phyloP scores from a whole-genome alignment of 73 alveolate genomes.

The Paramecium biaurelia region DNA sequence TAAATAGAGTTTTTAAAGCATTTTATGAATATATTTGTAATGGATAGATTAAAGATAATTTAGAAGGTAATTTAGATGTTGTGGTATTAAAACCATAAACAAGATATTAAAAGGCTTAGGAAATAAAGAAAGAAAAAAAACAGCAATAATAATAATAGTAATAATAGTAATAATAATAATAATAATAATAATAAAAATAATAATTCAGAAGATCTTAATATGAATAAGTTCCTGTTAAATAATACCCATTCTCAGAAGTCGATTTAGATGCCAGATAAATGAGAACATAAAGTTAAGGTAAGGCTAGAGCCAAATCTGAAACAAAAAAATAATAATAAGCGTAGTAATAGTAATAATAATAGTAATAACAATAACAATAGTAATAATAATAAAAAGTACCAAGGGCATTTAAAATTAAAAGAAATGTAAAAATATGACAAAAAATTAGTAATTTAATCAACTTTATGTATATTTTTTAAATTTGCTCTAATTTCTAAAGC shows the following conservation, averaged over 20 bases:
- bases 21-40: conserved; percentile 28
- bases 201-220: not conserved
- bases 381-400: not conserved
- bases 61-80: conserved; percentile 9
- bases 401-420: conserved; percentile 8
- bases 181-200: not conserved
- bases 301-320: not conserved
- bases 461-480: conserved; percentile 17
- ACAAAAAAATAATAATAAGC: not conserved
- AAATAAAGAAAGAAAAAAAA: not conserved
- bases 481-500: not conserved
- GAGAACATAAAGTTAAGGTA: not conserved
- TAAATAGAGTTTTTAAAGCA: conserved; percentile 43
- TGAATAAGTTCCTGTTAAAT: not conserved
- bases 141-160: not conserved
- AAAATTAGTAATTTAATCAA: not conserved
- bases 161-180: not conserved
- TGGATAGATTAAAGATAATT: conserved; percentile 29
- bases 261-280: not conserved
- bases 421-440: not conserved
- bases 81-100: not conserved
- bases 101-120: conserved; percentile 19
- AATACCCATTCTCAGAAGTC: conserved; percentile 11
- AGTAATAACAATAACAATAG: too few species aligned
- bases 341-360: not conserved